phyloP scores from a whole-genome alignment of 345 rosid species.

The Barbarea vulgaris region DNA sequence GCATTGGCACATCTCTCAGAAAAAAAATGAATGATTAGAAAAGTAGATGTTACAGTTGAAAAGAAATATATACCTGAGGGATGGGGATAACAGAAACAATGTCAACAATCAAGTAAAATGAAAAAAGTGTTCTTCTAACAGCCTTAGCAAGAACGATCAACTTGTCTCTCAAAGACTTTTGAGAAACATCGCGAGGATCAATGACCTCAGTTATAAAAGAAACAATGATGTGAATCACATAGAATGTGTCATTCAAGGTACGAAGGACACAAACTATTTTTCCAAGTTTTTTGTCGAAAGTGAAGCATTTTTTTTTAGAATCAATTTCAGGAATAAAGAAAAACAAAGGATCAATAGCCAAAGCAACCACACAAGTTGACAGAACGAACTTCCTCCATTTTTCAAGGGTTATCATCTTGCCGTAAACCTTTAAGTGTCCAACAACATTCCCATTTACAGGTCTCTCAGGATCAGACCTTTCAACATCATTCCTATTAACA shows the following conservation, averaged over 20 bases:
- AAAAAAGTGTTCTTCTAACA: too few relatives aligned
- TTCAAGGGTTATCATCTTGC: conserved; percentile 32
- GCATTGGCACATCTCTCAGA: not conserved
- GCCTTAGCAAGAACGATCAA: not conserved
- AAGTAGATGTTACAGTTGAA: not conserved
- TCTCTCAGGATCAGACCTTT: too few relatives aligned
- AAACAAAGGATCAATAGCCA: conserved; percentile 42
- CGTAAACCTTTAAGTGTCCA: conserved; percentile 31
- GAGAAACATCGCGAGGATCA: too few relatives aligned
- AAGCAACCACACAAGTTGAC: conserved; percentile 26
- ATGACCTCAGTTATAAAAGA: not conserved
- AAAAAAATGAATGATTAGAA: too few relatives aligned
- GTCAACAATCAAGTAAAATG: conserved; percentile 21
- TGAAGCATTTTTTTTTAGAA: not conserved
- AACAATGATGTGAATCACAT: conserved; percentile 24
- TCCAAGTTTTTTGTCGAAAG: conserved; percentile 19
- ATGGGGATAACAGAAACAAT: conserved; percentile 30
- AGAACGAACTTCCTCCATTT: too few relatives aligned
- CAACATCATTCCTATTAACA: too few relatives aligned
- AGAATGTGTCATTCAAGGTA: conserved; percentile 32
- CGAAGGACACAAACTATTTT: conserved; percentile 26
- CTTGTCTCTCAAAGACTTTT: conserved; percentile 23
- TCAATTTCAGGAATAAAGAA: conserved; percentile 37
- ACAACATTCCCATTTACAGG: conserved; percentile 14
- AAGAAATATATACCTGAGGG: conserved; percentile 28